These are phyloP conservation scores for Citrus reticulata DNA, from an alignment of 345 rosid genomes.

Conservation along the genomic window DNA sequence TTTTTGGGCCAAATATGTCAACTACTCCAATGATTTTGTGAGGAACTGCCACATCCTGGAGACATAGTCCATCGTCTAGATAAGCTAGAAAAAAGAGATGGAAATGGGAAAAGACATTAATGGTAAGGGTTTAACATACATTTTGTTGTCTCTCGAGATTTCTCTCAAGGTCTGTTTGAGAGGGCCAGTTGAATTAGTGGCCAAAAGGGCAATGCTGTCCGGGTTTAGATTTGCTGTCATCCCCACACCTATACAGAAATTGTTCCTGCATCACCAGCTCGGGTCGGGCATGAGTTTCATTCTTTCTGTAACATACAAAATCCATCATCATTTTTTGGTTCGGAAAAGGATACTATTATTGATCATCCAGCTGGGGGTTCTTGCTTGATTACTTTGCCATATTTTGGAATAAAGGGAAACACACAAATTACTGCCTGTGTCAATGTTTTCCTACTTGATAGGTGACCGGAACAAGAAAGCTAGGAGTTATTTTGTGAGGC, in stretches of 20 bases:
- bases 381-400: slow-evolving; percentile 30
- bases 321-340: slow-evolving; percentile 29
- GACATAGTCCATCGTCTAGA: slow-evolving; percentile 40
- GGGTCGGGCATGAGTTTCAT: slow-evolving; percentile 32
- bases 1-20: slow-evolving; percentile 89
- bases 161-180: slow-evolving; percentile 19
- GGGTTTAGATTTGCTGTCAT: slow-evolving; percentile 20
- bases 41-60: slow-evolving; percentile 94
- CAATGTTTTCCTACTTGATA: slow-evolving; percentile 8
- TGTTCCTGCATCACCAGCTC: slow-evolving; percentile 26
- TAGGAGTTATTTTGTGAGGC: slow-evolving; percentile 21
- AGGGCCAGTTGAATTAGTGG: slow-evolving; percentile 24
- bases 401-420: slow-evolving; percentile 30
- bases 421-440: slow-evolving; percentile 17
- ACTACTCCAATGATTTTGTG: slow-evolving; percentile 85
- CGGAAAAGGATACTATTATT: slow-evolving; percentile 31
- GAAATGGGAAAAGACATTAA: slow-evolving; percentile 18
- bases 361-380: slow-evolving; percentile 30
- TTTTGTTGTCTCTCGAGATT: slow-evolving; percentile 21
- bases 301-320: slow-evolving; percentile 48
- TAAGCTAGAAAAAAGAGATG: slow-evolving; percentile 31
- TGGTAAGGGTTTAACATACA: slow-evolving; percentile 21
- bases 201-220: slow-evolving; percentile 17
- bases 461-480: slow-evolving; percentile 35
- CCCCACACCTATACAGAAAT: slow-evolving; percentile 6